A percentile compares a stretch with the other conserved stretches of the same genome.
These are phyloP conservation scores for Epichloe typhina DNA, from an alignment of 2,329 filamentous ascomycete species.

Conservation along the genomic window DNA sequence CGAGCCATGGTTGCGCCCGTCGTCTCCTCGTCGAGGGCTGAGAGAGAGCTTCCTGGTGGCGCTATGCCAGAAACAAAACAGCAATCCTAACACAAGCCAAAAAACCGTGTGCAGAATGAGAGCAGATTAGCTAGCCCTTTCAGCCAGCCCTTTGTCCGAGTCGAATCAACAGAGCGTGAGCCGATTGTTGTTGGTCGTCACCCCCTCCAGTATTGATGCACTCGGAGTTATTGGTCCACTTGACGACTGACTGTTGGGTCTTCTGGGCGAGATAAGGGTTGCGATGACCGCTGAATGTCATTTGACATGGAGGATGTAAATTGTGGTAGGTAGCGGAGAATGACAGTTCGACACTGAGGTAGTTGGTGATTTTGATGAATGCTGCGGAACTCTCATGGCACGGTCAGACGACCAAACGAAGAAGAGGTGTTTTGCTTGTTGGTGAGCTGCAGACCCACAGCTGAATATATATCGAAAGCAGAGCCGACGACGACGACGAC, in stretches of 20 bases:
- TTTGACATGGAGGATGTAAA: too few species aligned
- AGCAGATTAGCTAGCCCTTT: background rate
- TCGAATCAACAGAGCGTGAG: background rate
- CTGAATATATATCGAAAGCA: background rate
- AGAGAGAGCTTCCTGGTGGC: background rate
- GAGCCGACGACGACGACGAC: background rate
- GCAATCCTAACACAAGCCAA: background rate
- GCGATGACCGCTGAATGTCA: too few species aligned
- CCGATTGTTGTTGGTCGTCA: background rate
- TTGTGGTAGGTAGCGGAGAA: too few species aligned
- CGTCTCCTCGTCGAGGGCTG: background rate
- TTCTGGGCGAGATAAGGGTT: too few species aligned
- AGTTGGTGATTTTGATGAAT: too few species aligned
- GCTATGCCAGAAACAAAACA: background rate
- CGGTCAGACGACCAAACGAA: too few species aligned
- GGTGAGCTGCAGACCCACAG: too few species aligned
- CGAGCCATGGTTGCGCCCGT: constrained; percentile 23
- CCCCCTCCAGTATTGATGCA: background rate
- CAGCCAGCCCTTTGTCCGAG: background rate
- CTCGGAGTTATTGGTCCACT: background rate
- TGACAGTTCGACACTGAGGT: too few species aligned
- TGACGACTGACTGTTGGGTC: too few species aligned
- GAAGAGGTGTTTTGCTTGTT: too few species aligned
- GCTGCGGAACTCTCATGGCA: too few species aligned
- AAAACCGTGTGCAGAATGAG: background rate